These are phyloP conservation scores for Mallotus japonicus DNA, from an alignment of 441 rosid genomes.

Conservation along the genomic window DNA sequence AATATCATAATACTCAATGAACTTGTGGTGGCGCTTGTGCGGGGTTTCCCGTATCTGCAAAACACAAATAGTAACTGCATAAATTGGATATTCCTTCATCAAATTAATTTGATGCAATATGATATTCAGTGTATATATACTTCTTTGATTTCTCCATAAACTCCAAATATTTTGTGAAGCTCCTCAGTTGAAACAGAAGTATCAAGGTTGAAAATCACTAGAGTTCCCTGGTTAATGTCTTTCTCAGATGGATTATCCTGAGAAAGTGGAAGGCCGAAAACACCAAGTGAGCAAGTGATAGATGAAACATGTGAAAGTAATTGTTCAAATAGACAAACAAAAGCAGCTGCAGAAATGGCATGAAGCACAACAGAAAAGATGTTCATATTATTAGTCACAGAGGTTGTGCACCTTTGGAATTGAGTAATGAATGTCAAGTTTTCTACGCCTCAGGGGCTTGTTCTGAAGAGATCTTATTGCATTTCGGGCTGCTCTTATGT, in stretches of 20 bases:
- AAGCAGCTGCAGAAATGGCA: background rate
- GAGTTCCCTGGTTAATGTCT: slow-evolving; percentile 54
- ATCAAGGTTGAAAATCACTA: slow-evolving; percentile 52
- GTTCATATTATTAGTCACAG: background rate
- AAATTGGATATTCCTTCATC: background rate
- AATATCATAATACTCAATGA: slow-evolving; percentile 55
- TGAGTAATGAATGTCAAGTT: slow-evolving; percentile 55
- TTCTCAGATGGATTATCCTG: slow-evolving; percentile 56
- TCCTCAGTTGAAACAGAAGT: slow-evolving; percentile 55
- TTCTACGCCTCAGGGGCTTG: slow-evolving; percentile 42
- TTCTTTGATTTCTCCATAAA: slow-evolving; percentile 60
- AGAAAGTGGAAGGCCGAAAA: slow-evolving; percentile 18
- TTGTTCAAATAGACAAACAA: slow-evolving; percentile 13
- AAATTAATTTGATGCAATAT: slow-evolving; percentile 18
- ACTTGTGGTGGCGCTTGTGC: slow-evolving; percentile 40
- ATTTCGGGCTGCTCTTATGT: slow-evolving; percentile 51
- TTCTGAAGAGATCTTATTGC: slow-evolving; percentile 59
- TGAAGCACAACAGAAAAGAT: slow-evolving; percentile 4
- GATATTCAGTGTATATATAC: slow-evolving; percentile 27
- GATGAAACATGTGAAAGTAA: slow-evolving; percentile 12
- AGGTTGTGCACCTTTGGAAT: slow-evolving; percentile 45
- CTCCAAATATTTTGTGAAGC: slow-evolving; percentile 54
- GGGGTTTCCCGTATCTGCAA: slow-evolving; percentile 54
- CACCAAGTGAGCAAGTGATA: slow-evolving; percentile 1
- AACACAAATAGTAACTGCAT: slow-evolving; percentile 16